Evolutionary conservation across 352 stramenopile species (phyloP).

Genomic region (Globisporangium nunn): DNA sequence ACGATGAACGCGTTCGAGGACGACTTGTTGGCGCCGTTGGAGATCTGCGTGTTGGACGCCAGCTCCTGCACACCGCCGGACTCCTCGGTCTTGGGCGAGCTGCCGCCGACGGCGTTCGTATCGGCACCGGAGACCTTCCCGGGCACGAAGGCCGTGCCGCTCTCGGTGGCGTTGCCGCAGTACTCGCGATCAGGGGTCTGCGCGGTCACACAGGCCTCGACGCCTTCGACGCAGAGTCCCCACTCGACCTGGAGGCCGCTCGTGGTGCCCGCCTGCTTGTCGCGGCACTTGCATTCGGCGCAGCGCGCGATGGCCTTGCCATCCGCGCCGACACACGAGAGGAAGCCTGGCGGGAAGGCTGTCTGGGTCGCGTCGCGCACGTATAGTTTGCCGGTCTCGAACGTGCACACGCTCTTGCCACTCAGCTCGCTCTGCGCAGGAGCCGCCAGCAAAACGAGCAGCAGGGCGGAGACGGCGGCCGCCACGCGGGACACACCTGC

Average conservation of each 20-base stretch:
- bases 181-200: slow-evolving; percentile 13
- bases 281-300: slow-evolving; percentile 26
- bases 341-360: slow-evolving; percentile 24
- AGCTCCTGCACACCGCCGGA: slow-evolving; percentile 10
- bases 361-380: slow-evolving; percentile 20
- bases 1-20: slow-evolving; percentile 17
- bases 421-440: neutral
- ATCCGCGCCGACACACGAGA: slow-evolving; percentile 21
- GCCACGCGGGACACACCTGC: neutral
- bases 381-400: slow-evolving; percentile 17
- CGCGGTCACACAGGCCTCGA: slow-evolving; percentile 10
- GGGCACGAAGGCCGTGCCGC: slow-evolving; percentile 3
- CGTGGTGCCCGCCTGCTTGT: slow-evolving; percentile 13
- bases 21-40: slow-evolving; percentile 13
- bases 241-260: slow-evolving; percentile 14
- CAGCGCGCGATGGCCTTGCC: slow-evolving; percentile 17
- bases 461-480: neutral
- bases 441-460: slow-evolving; percentile 3
- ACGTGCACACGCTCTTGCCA: slow-evolving; percentile 7
- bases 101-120: neutral
- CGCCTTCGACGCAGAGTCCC: slow-evolving; percentile 12
- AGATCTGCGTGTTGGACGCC: slow-evolving; percentile 16
- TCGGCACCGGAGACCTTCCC: slow-evolving; percentile 8
- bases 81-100: slow-evolving; percentile 1
- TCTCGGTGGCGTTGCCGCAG: slow-evolving; percentile 10